These are phyloP conservation scores for Huntiella abstrusa DNA, from an alignment of 2,329 filamentous ascomycete genomes.

Conservation along the genomic window DNA sequence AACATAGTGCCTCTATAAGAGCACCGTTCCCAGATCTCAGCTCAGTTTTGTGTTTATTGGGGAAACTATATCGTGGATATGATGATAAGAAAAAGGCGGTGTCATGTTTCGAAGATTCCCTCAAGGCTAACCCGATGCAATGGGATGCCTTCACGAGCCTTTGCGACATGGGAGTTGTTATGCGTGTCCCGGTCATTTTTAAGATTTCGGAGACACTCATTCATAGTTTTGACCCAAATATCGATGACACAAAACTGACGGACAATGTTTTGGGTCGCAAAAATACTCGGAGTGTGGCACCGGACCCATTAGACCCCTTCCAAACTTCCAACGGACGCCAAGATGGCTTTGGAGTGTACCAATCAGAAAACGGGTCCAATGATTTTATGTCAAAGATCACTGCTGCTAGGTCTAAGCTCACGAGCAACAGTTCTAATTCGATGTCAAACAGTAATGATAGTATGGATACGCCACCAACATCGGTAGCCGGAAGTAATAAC, in stretches of 20 bases:
- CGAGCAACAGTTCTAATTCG: constrained; percentile 14
- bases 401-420: constrained; percentile 28
- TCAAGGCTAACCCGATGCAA: constrained; percentile 87
- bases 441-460: constrained; percentile 29
- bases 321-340: constrained; percentile 16
- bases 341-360: constrained; percentile 10
- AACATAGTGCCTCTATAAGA: constrained; percentile 59
- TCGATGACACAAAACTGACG: constrained; percentile 9
- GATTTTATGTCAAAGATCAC: constrained; percentile 39
- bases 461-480: constrained; percentile 38
- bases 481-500: constrained; percentile 1
- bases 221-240: constrained; percentile 24
- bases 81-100: constrained; percentile 71
- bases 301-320: constrained; percentile 28
- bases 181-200: constrained; percentile 76
- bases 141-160: constrained; percentile 90
- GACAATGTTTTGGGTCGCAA: constrained; percentile 10
- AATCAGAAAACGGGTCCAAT: constrained; percentile 10
- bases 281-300: constrained; percentile 6
- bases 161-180: constrained; percentile 68
- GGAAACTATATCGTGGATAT: constrained; percentile 69
- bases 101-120: constrained; percentile 67
- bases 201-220: constrained; percentile 42
- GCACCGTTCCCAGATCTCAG: constrained; percentile 66
- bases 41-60: constrained; percentile 64